Evolutionary conservation across 805 yeast genomes (phyloP).

Genomic region (Kuraishia hungarica): DNA sequence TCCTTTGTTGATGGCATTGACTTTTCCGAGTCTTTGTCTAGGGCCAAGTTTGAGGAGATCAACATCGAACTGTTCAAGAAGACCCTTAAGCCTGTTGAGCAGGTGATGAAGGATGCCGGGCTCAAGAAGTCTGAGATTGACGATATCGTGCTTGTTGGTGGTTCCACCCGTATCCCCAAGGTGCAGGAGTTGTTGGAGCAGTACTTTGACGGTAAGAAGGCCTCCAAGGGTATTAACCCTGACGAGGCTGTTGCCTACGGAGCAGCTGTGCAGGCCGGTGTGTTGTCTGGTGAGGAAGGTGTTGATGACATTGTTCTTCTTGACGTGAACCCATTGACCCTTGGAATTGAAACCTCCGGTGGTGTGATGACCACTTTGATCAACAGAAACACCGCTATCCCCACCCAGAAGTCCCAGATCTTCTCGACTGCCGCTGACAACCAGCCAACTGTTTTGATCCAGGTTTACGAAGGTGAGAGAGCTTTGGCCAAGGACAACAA

Average conservation of each 20-base stretch:
- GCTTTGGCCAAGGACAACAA: slow-evolving; percentile 92
- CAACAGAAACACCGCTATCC: slow-evolving; percentile 91
- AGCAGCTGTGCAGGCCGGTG: slow-evolving; percentile 99
- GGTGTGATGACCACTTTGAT: slow-evolving; percentile 96
- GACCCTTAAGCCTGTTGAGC: slow-evolving; percentile 93
- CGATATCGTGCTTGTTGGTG: slow-evolving; percentile 97
- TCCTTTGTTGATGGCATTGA: slow-evolving; percentile 92
- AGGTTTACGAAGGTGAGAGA: slow-evolving; percentile 95
- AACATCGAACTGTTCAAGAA: slow-evolving; percentile 89
- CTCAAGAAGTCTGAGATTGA: slow-evolving; percentile 79
- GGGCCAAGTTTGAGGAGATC: slow-evolving; percentile 97
- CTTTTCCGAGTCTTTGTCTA: slow-evolving; percentile 88
- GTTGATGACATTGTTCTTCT: slow-evolving; percentile 82
- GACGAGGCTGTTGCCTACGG: slow-evolving; percentile 99
- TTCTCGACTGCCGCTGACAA: slow-evolving; percentile 95
- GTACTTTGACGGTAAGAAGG: slow-evolving; percentile 89
- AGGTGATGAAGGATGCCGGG: slow-evolving; percentile 90
- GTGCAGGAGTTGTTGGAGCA: slow-evolving; percentile 89
- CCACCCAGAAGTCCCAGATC: slow-evolving; percentile 90
- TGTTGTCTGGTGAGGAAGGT: slow-evolving; percentile 90
- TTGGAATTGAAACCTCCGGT: slow-evolving; percentile 96
- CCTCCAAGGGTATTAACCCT: slow-evolving; percentile 96
- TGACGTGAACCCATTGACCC: slow-evolving; percentile 89
- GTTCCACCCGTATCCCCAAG: slow-evolving; percentile 98
- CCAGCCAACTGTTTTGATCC: slow-evolving; percentile 91